Conservation (phyloP, 2,329 filamentous ascomycete species). For the Stachybotrys chlorohalonatus region DNA sequence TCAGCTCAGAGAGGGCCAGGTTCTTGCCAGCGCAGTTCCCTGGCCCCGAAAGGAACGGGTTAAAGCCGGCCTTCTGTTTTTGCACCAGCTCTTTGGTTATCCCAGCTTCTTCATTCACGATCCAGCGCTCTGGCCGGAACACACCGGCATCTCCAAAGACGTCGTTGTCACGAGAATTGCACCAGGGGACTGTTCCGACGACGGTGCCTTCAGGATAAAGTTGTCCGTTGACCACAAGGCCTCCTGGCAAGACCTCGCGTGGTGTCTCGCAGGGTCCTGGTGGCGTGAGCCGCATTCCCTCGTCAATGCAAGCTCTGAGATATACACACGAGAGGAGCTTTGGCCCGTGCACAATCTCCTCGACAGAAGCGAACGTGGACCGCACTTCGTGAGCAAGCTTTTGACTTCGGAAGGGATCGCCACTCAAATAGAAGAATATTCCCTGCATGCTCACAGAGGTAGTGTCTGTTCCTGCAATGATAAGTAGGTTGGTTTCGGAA, state of each 20-base stretch:
- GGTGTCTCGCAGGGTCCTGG: neutral
- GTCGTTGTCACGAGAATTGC: neutral
- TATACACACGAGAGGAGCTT: neutral
- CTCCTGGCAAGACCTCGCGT: neutral
- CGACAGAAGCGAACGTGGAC: neutral
- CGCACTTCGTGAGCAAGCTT: neutral
- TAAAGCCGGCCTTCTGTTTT: neutral
- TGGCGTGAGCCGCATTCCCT: neutral
- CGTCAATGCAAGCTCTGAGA: neutral
- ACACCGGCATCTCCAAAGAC: neutral
- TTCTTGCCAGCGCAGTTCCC: neutral
- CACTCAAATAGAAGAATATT: neutral
- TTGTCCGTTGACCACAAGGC: neutral
- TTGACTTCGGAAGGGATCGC: neutral
- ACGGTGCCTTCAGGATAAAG: neutral
- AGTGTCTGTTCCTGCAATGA: constrained; percentile 1
- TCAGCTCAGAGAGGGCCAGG: neutral
- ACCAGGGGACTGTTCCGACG: neutral
- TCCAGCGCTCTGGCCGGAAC: neutral
- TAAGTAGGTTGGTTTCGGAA: constrained; percentile 1
- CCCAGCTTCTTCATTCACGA: neutral
- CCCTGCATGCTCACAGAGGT: neutral
- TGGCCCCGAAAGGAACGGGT: neutral
- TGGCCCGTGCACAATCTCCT: neutral
- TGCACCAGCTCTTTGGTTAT: neutral